Evolutionary conservation across 2,329 filamentous ascomycete genomes (phyloP).

Genomic region (Ustilaginoidea virens): DNA sequence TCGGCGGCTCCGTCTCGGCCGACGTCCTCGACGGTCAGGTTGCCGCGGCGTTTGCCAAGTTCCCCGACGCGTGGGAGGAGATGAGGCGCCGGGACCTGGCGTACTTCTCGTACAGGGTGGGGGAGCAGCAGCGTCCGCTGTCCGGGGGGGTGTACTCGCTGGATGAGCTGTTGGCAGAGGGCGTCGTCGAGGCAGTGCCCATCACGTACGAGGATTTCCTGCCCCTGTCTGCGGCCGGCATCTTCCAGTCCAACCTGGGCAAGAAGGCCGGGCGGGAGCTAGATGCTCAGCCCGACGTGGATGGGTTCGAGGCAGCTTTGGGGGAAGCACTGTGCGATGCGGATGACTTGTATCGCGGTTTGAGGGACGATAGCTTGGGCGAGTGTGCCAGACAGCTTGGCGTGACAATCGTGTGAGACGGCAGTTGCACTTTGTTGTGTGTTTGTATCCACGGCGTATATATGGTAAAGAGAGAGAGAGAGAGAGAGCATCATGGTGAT

Average conservation of each 20-base stretch:
- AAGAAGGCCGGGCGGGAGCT: neutral
- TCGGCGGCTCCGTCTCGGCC: neutral
- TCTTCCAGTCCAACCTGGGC: conserved; percentile 29
- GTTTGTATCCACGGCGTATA: too few relatives aligned
- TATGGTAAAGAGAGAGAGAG: too few relatives aligned
- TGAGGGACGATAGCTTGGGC: conserved; percentile 5
- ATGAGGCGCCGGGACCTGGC: conserved; percentile 20
- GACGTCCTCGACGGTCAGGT: conserved; percentile 10
- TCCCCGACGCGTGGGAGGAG: conserved; percentile 25
- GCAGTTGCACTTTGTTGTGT: too few relatives aligned
- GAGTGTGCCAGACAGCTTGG: conserved; percentile 10
- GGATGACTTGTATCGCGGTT: conserved; percentile 7
- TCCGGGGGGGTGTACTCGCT: conserved; percentile 5
- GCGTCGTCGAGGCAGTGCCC: conserved; percentile 20
- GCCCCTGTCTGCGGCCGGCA: conserved; percentile 35
- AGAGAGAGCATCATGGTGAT: too few relatives aligned
- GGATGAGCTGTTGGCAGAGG: conserved; percentile 16
- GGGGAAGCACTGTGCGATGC: conserved; percentile 4
- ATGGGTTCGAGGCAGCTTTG: conserved; percentile 6
- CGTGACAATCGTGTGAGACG: too few relatives aligned
- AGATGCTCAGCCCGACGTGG: conserved; percentile 2
- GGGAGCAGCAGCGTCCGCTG: neutral
- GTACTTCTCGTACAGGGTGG: conserved; percentile 20
- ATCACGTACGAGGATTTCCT: conserved; percentile 40
- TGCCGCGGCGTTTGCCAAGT: conserved; percentile 16